These are phyloP conservation scores for Boletus reticulatus DNA, from an alignment of 768 basidiomycete species.

Conservation along the genomic window DNA sequence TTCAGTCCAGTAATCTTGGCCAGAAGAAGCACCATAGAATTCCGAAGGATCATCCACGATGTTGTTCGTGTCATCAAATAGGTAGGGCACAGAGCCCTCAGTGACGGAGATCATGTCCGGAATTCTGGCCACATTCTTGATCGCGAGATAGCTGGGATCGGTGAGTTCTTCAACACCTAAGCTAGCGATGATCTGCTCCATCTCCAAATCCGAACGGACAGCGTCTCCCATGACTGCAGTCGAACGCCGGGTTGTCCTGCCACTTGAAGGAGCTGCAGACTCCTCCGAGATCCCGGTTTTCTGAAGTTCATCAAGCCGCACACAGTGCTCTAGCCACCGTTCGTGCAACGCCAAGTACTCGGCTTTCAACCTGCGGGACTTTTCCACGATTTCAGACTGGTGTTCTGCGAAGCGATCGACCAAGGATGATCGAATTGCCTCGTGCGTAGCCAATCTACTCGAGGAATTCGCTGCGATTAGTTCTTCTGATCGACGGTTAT, in stretches of 20 bases:
- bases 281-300: conserved; percentile 36
- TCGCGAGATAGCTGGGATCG: conserved; percentile 88
- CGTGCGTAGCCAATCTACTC: conserved; percentile 37
- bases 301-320: conserved; percentile 54
- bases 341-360: conserved; percentile 71
- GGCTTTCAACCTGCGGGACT: conserved; percentile 52
- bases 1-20: conserved; percentile 85
- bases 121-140: conserved; percentile 79
- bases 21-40: conserved; percentile 71
- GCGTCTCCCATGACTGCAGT: conserved; percentile 77
- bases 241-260: conserved; percentile 71
- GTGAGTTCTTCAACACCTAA: conserved; percentile 88
- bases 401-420: conserved; percentile 54
- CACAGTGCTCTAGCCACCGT: conserved; percentile 72
- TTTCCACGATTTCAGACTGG: conserved; percentile 48
- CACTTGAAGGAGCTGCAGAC: conserved; percentile 38
- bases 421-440: conserved; percentile 46
- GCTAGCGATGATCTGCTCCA: conserved; percentile 96
- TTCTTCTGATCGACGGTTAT: conserved; percentile 49
- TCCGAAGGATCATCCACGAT: conserved; percentile 70
- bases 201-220: conserved; percentile 92
- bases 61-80: conserved; percentile 86
- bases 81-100: conserved; percentile 54
- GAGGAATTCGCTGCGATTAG: conserved; percentile 38
- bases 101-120: conserved; percentile 88